These are phyloP conservation scores for Astrothelium macrocarpum DNA, from an alignment of 495 filamentous ascomycete genomes.

Conservation along the genomic window DNA sequence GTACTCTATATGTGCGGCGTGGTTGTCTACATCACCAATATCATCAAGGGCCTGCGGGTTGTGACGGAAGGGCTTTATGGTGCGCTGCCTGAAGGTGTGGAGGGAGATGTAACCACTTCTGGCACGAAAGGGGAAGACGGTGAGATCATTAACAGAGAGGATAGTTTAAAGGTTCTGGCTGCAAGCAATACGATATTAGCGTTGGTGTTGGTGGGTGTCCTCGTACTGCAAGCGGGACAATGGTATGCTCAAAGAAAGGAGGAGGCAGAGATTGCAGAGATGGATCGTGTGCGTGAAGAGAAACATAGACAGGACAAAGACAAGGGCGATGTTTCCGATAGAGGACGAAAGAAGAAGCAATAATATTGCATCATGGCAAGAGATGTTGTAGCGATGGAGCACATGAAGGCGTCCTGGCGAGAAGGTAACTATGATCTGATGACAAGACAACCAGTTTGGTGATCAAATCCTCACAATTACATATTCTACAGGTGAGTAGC, in stretches of 20 bases:
- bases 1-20: constrained; percentile 87
- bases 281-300: constrained; percentile 32
- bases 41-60: constrained; percentile 81
- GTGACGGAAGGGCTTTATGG: constrained; percentile 49
- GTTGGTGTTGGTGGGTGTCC: constrained; percentile 77
- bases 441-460: not conserved
- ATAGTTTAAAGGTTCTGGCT: constrained; percentile 80
- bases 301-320: constrained; percentile 32
- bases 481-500: not conserved
- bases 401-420: not conserved
- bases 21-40: constrained; percentile 87
- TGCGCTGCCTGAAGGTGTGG: constrained; percentile 33
- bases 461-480: not conserved
- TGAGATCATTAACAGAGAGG: constrained; percentile 58
- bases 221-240: constrained; percentile 92
- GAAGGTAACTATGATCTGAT: not conserved
- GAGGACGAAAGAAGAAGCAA: constrained; percentile 32
- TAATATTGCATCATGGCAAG: not conserved
- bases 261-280: constrained; percentile 60
- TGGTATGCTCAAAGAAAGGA: constrained; percentile 98
- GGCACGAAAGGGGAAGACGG: constrained; percentile 28
- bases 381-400: not conserved
- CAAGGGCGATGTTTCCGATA: constrained; percentile 39
- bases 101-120: constrained; percentile 11
- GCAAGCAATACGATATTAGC: constrained; percentile 94